phyloP scores from a whole-genome alignment of 345 rosid species.

The Cardiospermum halicacabum region DNA sequence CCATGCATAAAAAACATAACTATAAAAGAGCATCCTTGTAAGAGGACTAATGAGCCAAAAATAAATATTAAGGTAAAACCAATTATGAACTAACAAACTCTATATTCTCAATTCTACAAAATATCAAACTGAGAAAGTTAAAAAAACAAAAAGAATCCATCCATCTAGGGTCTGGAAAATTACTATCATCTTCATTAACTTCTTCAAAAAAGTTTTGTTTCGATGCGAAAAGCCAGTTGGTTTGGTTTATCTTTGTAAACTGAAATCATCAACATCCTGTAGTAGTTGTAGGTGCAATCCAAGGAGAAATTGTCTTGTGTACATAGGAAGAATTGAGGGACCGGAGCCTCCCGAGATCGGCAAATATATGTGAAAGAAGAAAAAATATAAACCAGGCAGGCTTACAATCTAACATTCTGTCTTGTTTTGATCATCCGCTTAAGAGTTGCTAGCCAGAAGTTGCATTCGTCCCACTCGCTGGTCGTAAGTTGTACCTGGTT shows the following conservation, averaged over 20 bases:
- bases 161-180: conserved; percentile 20
- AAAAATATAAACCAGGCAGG: conserved; percentile 1
- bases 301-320: conserved; percentile 21
- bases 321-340: conserved; percentile 16
- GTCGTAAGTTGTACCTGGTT: conserved; percentile 84
- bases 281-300: conserved; percentile 4
- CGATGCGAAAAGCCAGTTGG: conserved; percentile 16
- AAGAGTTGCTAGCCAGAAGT: conserved; percentile 85
- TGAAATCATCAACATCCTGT: too few species aligned
- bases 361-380: conserved; percentile 10
- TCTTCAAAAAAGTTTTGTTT: conserved; percentile 11
- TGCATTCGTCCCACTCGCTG: conserved; percentile 99
- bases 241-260: conserved; percentile 18
- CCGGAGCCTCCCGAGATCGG: conserved; percentile 8
- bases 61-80: not conserved
- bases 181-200: conserved; percentile 22
- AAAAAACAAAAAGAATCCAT: conserved; percentile 11
- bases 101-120: conserved; percentile 28
- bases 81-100: conserved; percentile 11
- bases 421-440: conserved; percentile 93
- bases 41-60: not conserved
- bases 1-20: conserved; percentile 13
- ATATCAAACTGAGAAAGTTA: conserved; percentile 11
- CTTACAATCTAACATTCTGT: conserved; percentile 60
- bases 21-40: conserved; percentile 1